These are phyloP conservation scores for Hanseniaspora meyeri DNA, from an alignment of 805 yeast species.

Conservation along the genomic window DNA sequence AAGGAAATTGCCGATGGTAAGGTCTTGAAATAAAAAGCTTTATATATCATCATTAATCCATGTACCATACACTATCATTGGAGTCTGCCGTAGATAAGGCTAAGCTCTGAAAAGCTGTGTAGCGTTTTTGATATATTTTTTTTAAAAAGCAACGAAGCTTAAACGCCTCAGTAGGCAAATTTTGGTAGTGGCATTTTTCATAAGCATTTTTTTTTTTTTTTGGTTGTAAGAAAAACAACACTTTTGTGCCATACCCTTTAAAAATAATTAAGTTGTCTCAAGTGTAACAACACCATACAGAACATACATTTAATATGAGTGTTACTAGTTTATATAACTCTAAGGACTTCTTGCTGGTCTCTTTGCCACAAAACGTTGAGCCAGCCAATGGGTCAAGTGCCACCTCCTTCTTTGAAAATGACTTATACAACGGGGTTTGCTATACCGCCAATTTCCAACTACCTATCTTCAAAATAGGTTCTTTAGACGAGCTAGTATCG, in stretches of 20 bases:
- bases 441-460: constrained; percentile 47
- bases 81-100: too few species aligned
- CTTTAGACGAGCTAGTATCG: constrained; percentile 79
- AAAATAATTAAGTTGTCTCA: not conserved
- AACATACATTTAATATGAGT: not conserved
- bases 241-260: constrained; percentile 67
- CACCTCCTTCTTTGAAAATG: constrained; percentile 43
- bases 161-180: too few species aligned
- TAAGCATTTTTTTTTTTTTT: not conserved
- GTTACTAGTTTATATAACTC: constrained; percentile 23
- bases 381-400: constrained; percentile 38
- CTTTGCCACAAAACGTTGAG: constrained; percentile 42
- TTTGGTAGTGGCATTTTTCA: too few species aligned
- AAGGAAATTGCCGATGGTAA: constrained; percentile 94
- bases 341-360: constrained; percentile 37
- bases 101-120: not conserved
- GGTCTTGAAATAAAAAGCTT: constrained; percentile 55
- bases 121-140: not conserved
- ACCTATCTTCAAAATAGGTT: constrained; percentile 87
- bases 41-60: too few species aligned
- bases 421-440: constrained; percentile 45
- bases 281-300: not conserved
- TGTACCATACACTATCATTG: too few species aligned
- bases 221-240: constrained; percentile 32
- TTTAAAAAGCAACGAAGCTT: too few species aligned